A percentile compares a stretch with the other conserved stretches of the same genome.
Conservation (phyloP, 495 filamentous ascomycete species). For the Aspergillus steynii region DNA sequence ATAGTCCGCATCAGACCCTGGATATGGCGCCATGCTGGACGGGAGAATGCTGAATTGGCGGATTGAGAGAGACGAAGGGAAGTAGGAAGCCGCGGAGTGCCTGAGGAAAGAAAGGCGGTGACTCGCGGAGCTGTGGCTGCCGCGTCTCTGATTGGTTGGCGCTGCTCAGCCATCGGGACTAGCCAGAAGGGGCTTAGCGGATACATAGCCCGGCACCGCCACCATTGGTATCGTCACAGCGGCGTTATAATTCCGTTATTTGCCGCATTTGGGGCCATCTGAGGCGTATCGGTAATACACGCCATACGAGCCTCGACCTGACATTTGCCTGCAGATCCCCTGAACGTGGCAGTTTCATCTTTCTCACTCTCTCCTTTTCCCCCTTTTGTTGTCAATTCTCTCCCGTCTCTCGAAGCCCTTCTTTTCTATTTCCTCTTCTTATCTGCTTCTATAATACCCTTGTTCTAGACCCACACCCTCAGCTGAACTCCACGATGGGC, state of each 20-base stretch:
- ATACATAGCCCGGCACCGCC: constrained; percentile 10
- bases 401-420: constrained; percentile 1
- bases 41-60: constrained; percentile 23
- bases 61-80: constrained; percentile 19
- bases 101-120: not conserved
- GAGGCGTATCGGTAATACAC: constrained; percentile 13
- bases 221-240: constrained; percentile 23
- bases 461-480: constrained; percentile 9
- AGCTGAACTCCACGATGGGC: constrained; percentile 51
- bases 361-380: constrained; percentile 14
- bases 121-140: not conserved
- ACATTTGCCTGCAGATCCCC: constrained; percentile 27
- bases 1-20: constrained; percentile 75
- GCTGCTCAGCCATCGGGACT: constrained; percentile 8
- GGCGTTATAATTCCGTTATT: not conserved
- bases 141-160: not conserved
- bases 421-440: constrained; percentile 10
- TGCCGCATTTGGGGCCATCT: not conserved
- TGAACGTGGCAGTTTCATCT: constrained; percentile 15
- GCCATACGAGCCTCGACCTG: not conserved
- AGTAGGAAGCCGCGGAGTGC: not conserved
- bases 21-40: constrained; percentile 62
- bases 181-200: constrained; percentile 20
- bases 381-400: constrained; percentile 13
- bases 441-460: constrained; percentile 15